Evolutionary conservation across 1,284 basidiomycete genomes (phyloP).

Genomic region (Sparassis latifolia): DNA sequence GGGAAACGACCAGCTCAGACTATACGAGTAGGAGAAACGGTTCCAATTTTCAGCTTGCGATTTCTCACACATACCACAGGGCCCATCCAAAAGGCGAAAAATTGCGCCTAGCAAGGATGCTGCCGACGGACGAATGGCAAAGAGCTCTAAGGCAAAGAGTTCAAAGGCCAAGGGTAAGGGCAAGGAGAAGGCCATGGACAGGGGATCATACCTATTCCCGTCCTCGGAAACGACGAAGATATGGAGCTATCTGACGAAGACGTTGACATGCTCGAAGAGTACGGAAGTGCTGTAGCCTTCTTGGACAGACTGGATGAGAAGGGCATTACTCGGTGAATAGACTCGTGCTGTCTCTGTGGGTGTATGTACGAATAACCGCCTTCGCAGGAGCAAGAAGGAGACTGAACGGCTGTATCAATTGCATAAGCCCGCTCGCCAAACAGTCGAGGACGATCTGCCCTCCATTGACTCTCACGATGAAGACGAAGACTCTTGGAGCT

Average conservation of each 20-base stretch:
- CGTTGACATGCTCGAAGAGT: constrained; percentile 51
- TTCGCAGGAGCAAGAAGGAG: constrained; percentile 72
- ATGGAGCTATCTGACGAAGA: constrained; percentile 56
- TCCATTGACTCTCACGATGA: constrained; percentile 57
- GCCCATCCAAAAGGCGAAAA: constrained; percentile 32
- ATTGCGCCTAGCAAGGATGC: constrained; percentile 16
- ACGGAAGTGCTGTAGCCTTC: constrained; percentile 52
- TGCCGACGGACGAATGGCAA: constrained; percentile 10
- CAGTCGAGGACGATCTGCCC: constrained; percentile 51
- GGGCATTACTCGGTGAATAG: constrained; percentile 61
- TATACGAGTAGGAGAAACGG: constrained; percentile 9
- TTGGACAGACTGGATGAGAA: constrained; percentile 57
- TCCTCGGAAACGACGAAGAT: constrained; percentile 35
- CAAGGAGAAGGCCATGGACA: constrained; percentile 56
- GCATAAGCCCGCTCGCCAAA: constrained; percentile 47
- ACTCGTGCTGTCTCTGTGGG: not conserved
- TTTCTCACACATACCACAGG: constrained; percentile 13
- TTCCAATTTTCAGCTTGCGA: not conserved
- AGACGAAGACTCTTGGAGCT: constrained; percentile 52
- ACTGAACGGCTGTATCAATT: constrained; percentile 56
- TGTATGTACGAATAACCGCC: not conserved
- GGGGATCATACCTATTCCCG: constrained; percentile 58
- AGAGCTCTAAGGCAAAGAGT: constrained; percentile 7
- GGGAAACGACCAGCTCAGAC: constrained; percentile 19
- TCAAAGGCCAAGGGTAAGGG: constrained; percentile 34